A percentile compares a stretch with the other conserved stretches of the same genome.
These are phyloP conservation scores for Drosera capensis DNA, from an alignment of 148 eudicot species.

Conservation along the genomic window DNA sequence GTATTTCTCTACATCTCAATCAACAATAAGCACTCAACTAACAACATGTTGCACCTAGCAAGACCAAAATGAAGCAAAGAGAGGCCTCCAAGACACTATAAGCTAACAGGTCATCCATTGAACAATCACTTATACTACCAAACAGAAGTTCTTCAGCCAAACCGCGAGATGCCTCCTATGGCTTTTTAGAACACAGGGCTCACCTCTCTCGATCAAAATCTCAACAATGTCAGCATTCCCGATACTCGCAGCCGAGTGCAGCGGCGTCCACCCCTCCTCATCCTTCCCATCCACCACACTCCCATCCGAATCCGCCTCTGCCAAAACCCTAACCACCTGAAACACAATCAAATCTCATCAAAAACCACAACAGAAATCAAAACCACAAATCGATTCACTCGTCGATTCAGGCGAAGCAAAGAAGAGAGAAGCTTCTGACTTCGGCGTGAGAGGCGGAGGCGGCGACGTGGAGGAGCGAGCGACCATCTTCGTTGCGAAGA, in stretches of 20 bases:
- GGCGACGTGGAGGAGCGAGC: constrained; percentile 89
- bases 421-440: constrained; percentile 34
- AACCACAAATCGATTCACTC: neutral
- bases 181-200: too few relatives aligned
- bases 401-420: neutral
- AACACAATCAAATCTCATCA: neutral
- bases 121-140: neutral
- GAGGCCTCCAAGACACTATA: too few relatives aligned
- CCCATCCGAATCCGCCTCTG: constrained; percentile 42
- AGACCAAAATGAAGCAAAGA: too few relatives aligned
- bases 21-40: too few relatives aligned
- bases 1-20: too few relatives aligned
- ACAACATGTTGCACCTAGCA: too few relatives aligned
- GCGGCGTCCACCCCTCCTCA: constrained; percentile 98
- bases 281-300: constrained; percentile 53
- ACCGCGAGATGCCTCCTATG: too few relatives aligned
- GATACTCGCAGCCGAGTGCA: constrained; percentile 87
- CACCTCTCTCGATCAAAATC: constrained; percentile 48
- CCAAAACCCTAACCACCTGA: constrained; percentile 66
- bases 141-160: too few relatives aligned
- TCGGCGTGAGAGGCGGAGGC: constrained; percentile 35
- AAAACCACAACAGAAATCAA: neutral
- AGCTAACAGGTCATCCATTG: too few relatives aligned
- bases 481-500: constrained; percentile 75
- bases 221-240: constrained; percentile 59